These are phyloP conservation scores for Colletotrichum falcatum DNA, from an alignment of 2,329 filamentous ascomycete species.

Conservation along the genomic window DNA sequence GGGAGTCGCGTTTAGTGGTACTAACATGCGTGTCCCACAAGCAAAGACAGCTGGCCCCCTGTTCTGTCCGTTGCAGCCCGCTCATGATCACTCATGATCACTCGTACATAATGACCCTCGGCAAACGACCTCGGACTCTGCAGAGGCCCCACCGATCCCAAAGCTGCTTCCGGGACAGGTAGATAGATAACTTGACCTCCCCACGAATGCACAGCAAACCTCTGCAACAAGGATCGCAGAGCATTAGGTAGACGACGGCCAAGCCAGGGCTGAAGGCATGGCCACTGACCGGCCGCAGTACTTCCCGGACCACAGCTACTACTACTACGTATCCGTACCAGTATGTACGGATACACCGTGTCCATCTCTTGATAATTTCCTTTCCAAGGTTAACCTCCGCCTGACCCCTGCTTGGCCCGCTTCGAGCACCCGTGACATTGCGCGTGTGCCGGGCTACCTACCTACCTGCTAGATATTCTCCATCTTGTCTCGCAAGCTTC, in stretches of 20 bases:
- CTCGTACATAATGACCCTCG: too few species aligned
- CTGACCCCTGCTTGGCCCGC: slow-evolving; percentile 4
- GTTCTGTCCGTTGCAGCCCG: too few species aligned
- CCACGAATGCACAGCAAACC: too few species aligned
- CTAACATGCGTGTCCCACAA: too few species aligned
- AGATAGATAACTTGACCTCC: too few species aligned
- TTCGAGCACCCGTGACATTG: neutral
- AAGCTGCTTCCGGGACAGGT: neutral
- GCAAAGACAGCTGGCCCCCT: too few species aligned
- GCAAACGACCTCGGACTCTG: neutral
- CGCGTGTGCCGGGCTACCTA: neutral
- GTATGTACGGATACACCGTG: too few species aligned
- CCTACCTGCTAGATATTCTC: too few species aligned
- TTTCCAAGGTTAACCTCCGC: slow-evolving; percentile 9
- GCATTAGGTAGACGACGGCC: neutral
- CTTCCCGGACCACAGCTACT: slow-evolving; percentile 13
- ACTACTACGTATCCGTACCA: too few species aligned
- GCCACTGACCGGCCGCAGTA: slow-evolving; percentile 3
- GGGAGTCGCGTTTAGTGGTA: too few species aligned
- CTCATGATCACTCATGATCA: too few species aligned
- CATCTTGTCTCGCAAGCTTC: neutral
- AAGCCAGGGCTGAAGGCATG: slow-evolving; percentile 21
- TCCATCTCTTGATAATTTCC: slow-evolving; percentile 13
- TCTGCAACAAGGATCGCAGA: neutral
- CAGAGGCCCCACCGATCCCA: neutral